Evolutionary conservation across 768 basidiomycete species (phyloP).

Genomic region (Boletus rubroflammeus): DNA sequence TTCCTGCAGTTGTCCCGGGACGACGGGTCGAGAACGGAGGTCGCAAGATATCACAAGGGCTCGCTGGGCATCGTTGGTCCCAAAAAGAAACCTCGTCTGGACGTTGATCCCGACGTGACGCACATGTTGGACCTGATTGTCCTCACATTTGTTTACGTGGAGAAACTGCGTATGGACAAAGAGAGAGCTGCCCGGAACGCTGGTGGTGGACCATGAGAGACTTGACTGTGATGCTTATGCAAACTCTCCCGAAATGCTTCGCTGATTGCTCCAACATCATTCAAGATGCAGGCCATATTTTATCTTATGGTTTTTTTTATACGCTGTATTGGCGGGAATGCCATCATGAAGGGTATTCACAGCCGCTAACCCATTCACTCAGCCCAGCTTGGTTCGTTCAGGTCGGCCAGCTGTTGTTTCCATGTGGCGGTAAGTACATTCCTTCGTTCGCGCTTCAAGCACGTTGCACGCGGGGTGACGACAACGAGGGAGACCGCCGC

Average conservation of each 20-base stretch:
- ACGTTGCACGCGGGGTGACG: no score
- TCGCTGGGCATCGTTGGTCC: constrained; percentile 17
- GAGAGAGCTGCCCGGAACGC: not conserved
- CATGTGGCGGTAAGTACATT: no score
- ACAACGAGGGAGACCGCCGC: no score
- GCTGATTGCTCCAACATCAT: not conserved
- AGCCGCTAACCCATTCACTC: no score
- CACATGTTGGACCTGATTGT: not conserved
- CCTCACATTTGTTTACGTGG: not conserved
- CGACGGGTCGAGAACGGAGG: constrained; percentile 9
- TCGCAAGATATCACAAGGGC: constrained; percentile 17
- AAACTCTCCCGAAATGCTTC: not conserved
- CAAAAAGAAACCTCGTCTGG: not conserved
- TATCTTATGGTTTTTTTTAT: no score
- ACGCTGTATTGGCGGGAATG: no score
- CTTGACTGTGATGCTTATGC: not conserved
- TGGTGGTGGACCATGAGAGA: not conserved
- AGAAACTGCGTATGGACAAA: not conserved
- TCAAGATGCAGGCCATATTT: no score
- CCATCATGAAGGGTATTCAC: no score
- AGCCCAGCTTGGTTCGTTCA: no score
- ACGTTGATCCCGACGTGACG: not conserved
- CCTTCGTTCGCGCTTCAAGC: no score
- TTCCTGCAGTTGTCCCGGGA: constrained; percentile 12
- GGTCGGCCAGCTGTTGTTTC: no score